Base-by-base conservation (phyloP, 2,329 filamentous ascomycete genomes). In the Mycogone perniciosa region DNA sequence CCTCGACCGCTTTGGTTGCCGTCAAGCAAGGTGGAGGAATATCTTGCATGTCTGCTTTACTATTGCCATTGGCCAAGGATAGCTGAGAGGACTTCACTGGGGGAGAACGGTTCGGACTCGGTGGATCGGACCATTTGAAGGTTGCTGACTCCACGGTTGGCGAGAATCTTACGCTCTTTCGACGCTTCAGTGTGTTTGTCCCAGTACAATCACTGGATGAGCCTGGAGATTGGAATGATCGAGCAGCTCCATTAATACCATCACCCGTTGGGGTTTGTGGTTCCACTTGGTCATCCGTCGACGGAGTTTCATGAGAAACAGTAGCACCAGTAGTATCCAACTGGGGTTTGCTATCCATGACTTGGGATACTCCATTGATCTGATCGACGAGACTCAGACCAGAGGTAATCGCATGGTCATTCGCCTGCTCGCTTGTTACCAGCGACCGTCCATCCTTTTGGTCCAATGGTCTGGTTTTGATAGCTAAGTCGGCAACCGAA, bases 131-230 rank as follows among this genome's bases (percentile, higher is more conserved):
- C 20, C 71, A 64, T 41, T 75, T 61, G 54, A 84, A 84, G 0
- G 83, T 83, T 2, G 81, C 79, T 7, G 83, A 82, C 60, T 85
- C 78, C 1, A 88, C 80, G 10, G 75, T 77, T 1, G 84, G 79
- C 4, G 85, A 86, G 60, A 89, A 89, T 7, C 84, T 79, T 2
- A 89, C 86, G 49, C 79, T 84, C 68, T 88, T 89, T 38, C 68
- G 69, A 34, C 73, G 70, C 59, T 74, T 77, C 6, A 61, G 39
- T 0, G 55, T 39, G 30, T 59, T 61, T 6, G 37, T 48, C 11
- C 62, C 62, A n/a, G 48, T 46, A 3, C 50, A 50, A 42, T 61
- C 60, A 33, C 56, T 57, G 1, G 57, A 60, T 31, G 57, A 38
- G 31, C 44, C 48, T 10, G 52, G 53, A 26, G 57, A 58, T 1